phyloP scores from a whole-genome alignment of 1,284 basidiomycete genomes.

The Rhodotorula sp. region DNA sequence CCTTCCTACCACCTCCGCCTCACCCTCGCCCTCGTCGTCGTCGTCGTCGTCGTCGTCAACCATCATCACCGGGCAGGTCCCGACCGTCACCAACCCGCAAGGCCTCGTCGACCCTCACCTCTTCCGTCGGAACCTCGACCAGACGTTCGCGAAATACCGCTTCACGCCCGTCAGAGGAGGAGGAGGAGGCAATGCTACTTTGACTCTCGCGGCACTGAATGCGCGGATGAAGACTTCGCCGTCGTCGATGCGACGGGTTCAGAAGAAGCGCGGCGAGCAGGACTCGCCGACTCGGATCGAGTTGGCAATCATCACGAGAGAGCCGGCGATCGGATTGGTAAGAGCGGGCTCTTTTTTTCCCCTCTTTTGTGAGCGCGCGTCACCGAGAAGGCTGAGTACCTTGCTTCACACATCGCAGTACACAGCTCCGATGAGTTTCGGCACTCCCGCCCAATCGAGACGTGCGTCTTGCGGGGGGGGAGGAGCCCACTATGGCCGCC shows the following conservation, averaged over 20 bases:
- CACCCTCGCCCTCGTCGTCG: no score
- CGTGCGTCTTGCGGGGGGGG: background rate
- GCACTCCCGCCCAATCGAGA: background rate
- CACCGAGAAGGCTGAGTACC: no score
- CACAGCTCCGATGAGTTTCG: background rate
- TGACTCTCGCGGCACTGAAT: no score
- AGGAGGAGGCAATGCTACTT: background rate
- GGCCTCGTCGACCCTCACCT: background rate
- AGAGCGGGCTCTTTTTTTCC: background rate
- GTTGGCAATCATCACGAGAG: background rate
- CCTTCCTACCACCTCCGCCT: constrained; percentile 1
- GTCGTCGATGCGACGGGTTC: background rate
- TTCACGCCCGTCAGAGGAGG: background rate
- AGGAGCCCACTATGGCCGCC: no score
- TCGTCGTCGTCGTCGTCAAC: no score
- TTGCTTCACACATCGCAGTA: no score
- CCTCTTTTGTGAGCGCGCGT: no score
- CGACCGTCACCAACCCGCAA: background rate
- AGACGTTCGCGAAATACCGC: constrained; percentile 4
- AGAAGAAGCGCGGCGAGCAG: background rate
- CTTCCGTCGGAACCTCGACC: background rate
- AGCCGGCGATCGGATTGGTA: background rate
- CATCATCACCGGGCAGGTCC: background rate
- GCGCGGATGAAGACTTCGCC: no score
- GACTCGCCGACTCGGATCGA: background rate